Conservation (phyloP, 2,329 filamentous ascomycete genomes). For the Apiospora saccharicola region DNA sequence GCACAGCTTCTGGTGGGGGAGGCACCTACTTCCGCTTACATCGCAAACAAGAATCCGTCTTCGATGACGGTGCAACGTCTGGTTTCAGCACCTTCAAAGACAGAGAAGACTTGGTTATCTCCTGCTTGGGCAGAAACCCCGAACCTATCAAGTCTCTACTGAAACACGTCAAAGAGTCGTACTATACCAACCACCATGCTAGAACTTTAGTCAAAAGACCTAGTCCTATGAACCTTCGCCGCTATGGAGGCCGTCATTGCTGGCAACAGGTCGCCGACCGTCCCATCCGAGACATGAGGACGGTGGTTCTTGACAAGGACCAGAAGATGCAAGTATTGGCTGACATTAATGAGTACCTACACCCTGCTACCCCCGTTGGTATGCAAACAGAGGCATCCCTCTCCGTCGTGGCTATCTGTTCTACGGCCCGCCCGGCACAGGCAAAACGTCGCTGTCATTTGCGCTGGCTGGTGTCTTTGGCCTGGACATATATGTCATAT, state of each 20-base stretch:
- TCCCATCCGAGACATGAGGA: conserved; percentile 75
- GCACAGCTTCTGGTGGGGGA: conserved; percentile 62
- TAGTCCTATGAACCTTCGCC: conserved; percentile 52
- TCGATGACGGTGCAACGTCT: conserved; percentile 44
- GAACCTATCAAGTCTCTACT: conserved; percentile 64
- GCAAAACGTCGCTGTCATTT: conserved; percentile 74
- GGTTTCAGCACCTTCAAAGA: conserved; percentile 53
- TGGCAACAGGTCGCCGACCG: conserved; percentile 68
- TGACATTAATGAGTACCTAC: conserved; percentile 81
- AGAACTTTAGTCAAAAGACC: conserved; percentile 66
- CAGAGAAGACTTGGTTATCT: conserved; percentile 59
- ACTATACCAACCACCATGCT: conserved; percentile 60
- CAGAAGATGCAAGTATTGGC: conserved; percentile 72
- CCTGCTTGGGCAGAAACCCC: conserved; percentile 60
- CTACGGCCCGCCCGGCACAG: conserved; percentile 76
- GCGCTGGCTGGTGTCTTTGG: conserved; percentile 71
- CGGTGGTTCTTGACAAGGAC: conserved; percentile 73
- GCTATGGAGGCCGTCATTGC: conserved; percentile 51
- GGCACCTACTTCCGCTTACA: conserved; percentile 58
- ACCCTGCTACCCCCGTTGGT: conserved; percentile 77
- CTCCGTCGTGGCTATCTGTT: conserved; percentile 81
- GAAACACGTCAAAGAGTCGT: conserved; percentile 59
- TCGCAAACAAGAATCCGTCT: conserved; percentile 53
- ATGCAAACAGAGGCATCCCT: conserved; percentile 77
- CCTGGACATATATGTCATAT: conserved; percentile 71